These are phyloP conservation scores for Entelexis sorbosivorans DNA, from an alignment of 1,139 yeast genomes.

Conservation along the genomic window DNA sequence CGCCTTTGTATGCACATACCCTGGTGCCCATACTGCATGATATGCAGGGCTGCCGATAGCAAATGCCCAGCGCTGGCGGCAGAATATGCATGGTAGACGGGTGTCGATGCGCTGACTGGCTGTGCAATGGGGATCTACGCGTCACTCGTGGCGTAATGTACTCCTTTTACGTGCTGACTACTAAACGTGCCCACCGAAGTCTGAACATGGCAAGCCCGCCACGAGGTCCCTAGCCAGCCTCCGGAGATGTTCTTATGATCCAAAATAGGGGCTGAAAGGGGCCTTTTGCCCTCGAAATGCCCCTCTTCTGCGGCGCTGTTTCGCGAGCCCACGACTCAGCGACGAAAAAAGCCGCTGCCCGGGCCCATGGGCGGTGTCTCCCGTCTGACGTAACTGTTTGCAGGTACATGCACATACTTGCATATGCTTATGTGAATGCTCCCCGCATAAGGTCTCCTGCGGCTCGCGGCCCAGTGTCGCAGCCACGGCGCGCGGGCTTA, in stretches of 20 bases:
- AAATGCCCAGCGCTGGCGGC: constrained; percentile 1
- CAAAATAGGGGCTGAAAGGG: too few species aligned
- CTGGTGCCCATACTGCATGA: background rate
- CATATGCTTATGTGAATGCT: background rate
- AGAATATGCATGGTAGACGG: background rate
- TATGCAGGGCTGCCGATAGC: constrained; percentile 6
- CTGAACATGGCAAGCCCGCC: background rate
- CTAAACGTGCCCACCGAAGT: background rate
- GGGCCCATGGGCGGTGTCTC: background rate
- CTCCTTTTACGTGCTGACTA: background rate
- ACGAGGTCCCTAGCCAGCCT: too few species aligned
- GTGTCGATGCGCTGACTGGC: background rate
- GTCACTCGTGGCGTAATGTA: background rate
- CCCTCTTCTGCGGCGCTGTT: background rate
- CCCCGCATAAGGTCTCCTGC: background rate
- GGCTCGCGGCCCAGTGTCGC: background rate
- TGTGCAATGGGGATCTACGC: background rate
- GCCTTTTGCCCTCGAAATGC: background rate
- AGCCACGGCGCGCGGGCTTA: background rate
- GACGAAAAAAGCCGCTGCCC: background rate
- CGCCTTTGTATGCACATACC: background rate
- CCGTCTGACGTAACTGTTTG: background rate
- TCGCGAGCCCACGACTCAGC: too few species aligned
- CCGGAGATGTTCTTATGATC: too few species aligned
- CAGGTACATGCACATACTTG: background rate